Evolutionary conservation across 805 yeast species (phyloP), one percentile per base, ranked within the genome.

Genomic region (Blastobotrys parvus): DNA sequence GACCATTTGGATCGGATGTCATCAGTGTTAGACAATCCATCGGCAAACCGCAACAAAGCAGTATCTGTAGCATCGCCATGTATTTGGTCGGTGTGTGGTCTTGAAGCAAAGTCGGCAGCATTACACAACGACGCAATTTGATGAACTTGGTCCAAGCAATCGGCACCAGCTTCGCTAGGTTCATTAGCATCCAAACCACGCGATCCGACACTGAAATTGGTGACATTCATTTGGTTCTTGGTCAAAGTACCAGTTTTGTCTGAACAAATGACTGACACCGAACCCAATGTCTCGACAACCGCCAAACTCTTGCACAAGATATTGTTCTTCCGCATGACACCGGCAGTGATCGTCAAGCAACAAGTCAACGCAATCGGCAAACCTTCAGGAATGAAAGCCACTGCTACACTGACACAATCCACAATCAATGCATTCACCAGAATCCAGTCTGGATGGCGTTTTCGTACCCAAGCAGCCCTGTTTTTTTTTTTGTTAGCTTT

Each of bases 171-270:
- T n/a, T 10, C 13, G 15, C 8, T 16, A 6, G 6, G n/a, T 13
- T 31, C 35, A n/a, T 25, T 35, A 21, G 25, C n/a, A 15, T 22
- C 17, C 15, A 49, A 18, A 68, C 67, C 39, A 74, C 69, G 48
- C 65, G 63, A 19, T 74, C 72, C 52, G 67, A 67, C 23, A 71
- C 7, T 44, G 50, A 4, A 56, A 72, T 72, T 58, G 64, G 70
- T 44, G 68, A 78, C 75, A 53, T 71, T 84, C 66, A 88, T 78
- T 76, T 87, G 88, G 82, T 88, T 88, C 80, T 87, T 86, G 74
- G 97, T 88, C 71, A 88, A 77, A 60, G 97, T 88, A 78, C 97
- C 97, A 63, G 97, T 88, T 74, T 88, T 88, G 73, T 88, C 97
- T 60, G 96, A 88, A 81, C 97, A 88, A 70, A 88, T 86, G 73